phyloP scores from a whole-genome alignment of 1,284 basidiomycete species.

The Marasmius tenuissimus region DNA sequence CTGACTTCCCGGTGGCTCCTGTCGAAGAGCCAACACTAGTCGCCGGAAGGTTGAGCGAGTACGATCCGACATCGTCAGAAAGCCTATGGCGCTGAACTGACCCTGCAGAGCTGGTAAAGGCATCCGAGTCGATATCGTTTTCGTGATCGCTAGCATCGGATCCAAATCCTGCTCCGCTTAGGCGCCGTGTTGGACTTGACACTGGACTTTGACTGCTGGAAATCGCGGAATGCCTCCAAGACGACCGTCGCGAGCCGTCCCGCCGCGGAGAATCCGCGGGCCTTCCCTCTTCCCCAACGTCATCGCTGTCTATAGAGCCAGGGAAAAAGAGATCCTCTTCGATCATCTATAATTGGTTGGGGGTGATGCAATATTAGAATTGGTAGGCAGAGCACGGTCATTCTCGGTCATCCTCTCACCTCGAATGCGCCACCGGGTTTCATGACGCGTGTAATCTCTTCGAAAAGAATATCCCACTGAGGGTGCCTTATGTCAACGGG shows the following conservation, averaged over 20 bases:
- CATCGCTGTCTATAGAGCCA: slow-evolving; percentile 39
- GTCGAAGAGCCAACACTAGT: background rate
- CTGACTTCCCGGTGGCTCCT: background rate
- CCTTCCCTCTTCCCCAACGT: slow-evolving; percentile 15
- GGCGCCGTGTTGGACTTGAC: background rate
- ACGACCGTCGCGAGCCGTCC: background rate
- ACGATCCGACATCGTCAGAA: background rate
- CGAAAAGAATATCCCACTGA: slow-evolving; percentile 64
- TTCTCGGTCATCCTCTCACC: slow-evolving; percentile 30
- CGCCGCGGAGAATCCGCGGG: slow-evolving; percentile 1
- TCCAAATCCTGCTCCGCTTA: background rate
- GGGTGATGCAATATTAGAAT: background rate
- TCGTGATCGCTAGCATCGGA: background rate
- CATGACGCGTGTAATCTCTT: slow-evolving; percentile 67
- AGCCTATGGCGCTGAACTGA: background rate
- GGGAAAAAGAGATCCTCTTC: slow-evolving; percentile 74
- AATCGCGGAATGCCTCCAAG: background rate
- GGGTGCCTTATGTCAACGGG: slow-evolving; percentile 4
- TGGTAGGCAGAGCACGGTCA: slow-evolving; percentile 1
- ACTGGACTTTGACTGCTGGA: background rate
- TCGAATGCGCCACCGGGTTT: slow-evolving; percentile 68
- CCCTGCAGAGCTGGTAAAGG: background rate
- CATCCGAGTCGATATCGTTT: slow-evolving; percentile 5
- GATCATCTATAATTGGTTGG: slow-evolving; percentile 43
- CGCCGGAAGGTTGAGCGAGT: background rate